A percentile compares a stretch with the other conserved stretches of the same genome.
Evolutionary conservation across 73 alveolate genomes (phyloP).

Genomic region (Paraurostyla sp.): DNA sequence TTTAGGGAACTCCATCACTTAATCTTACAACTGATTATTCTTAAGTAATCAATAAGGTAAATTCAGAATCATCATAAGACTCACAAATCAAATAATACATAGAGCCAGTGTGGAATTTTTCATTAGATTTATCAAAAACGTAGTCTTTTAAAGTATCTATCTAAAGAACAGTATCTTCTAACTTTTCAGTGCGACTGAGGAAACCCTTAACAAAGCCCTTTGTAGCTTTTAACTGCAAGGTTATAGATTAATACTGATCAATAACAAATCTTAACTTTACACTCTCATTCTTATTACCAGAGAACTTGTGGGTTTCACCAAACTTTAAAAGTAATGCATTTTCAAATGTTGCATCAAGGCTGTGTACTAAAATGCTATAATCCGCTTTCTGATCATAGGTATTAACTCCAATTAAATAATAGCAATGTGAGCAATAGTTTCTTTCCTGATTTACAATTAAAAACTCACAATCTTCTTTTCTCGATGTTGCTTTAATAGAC

Average conservation of each 20-base stretch:
- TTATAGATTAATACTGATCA: background rate
- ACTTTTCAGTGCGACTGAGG: background rate
- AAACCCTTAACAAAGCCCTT: background rate
- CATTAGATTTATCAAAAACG: background rate
- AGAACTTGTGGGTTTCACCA: constrained; percentile 3
- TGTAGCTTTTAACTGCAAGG: background rate
- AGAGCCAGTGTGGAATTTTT: background rate
- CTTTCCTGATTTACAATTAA: constrained; percentile 29
- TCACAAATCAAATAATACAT: background rate
- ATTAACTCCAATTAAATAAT: constrained; percentile 22
- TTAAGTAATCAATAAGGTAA: background rate
- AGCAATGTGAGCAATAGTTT: constrained; percentile 18
- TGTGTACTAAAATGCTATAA: constrained; percentile 3
- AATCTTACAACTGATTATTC: background rate
- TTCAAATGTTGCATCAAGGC: constrained; percentile 9
- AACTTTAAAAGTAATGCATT: constrained; percentile 1
- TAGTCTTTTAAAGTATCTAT: background rate
- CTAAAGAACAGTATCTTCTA: background rate
- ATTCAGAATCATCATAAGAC: background rate
- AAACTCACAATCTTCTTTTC: background rate
- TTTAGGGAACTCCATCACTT: constrained; percentile 3
- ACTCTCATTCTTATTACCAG: background rate
- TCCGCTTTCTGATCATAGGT: constrained; percentile 18
- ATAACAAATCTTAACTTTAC: background rate
- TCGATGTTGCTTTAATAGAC: background rate